Evolutionary conservation across 176 grass and related monocot species (phyloP).

Genomic region (Oryza punctata): DNA sequence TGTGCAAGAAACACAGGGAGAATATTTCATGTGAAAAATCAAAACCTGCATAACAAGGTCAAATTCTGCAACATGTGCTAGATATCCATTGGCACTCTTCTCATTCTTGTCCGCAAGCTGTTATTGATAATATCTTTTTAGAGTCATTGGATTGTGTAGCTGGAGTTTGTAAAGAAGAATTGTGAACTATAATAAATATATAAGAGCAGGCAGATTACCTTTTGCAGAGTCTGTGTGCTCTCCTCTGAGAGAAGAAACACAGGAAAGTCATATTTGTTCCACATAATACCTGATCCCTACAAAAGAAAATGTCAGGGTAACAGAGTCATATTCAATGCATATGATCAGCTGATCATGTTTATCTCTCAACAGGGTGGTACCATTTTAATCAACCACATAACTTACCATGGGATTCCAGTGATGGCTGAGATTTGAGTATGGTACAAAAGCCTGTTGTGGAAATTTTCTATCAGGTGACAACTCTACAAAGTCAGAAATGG

Average conservation of each 20-base stretch:
- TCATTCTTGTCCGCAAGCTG: conserved; percentile 65
- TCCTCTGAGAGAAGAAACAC: conserved; percentile 86
- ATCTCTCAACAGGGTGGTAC: conserved; percentile 18
- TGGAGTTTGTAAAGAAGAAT: background rate
- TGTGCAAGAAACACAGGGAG: conserved; percentile 7
- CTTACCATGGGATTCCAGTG: conserved; percentile 97
- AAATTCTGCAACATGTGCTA: conserved; percentile 89
- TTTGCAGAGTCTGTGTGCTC: conserved; percentile 58
- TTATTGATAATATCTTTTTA: conserved; percentile 22
- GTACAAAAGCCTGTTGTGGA: conserved; percentile 89
- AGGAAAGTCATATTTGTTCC: conserved; percentile 80
- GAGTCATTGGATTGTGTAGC: background rate
- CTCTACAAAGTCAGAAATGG: conserved; percentile 51
- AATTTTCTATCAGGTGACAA: conserved; percentile 94
- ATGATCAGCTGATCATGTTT: background rate
- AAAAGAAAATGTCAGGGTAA: conserved; percentile 44
- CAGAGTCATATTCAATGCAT: conserved; percentile 26
- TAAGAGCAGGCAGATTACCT: conserved; percentile 48
- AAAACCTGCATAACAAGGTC: conserved; percentile 98
- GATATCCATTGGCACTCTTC: conserved; percentile 47
- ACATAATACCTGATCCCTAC: conserved; percentile 97
- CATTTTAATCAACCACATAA: conserved; percentile 38
- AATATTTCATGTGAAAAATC: conserved; percentile 4
- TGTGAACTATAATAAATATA: conserved; percentile 12
- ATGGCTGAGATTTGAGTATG: conserved; percentile 81